phyloP scores from a whole-genome alignment of 2,329 filamentous ascomycete genomes.

The Apiospora saccharicola region DNA sequence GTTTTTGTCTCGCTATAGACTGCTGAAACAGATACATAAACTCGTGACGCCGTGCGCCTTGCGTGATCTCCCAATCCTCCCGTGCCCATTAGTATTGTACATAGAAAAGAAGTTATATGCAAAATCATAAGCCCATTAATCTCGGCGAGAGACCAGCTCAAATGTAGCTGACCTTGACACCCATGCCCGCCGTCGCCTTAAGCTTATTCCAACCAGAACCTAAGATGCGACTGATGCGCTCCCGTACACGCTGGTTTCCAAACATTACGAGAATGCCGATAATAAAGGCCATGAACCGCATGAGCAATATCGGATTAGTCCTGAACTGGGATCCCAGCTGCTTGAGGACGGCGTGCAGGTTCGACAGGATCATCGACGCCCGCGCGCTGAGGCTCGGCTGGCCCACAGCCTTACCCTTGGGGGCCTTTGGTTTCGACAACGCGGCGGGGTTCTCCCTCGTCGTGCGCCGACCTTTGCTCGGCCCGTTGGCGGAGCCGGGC shows the following conservation, averaged over 20 bases:
- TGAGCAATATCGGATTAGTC: conserved; percentile 63
- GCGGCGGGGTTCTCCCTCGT: conserved; percentile 42
- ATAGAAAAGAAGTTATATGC: conserved; percentile 7
- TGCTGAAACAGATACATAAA: conserved; percentile 14
- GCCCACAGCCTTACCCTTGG: conserved; percentile 43
- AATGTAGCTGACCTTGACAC: conserved; percentile 96
- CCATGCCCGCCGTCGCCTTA: conserved; percentile 88
- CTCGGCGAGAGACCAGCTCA: conserved; percentile 50
- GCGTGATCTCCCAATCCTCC: conserved; percentile 3
- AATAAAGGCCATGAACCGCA: conserved; percentile 78
- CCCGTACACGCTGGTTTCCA: conserved; percentile 76
- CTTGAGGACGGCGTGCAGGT: conserved; percentile 59
- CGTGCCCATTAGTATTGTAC: conserved; percentile 13
- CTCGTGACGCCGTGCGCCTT: conserved; percentile 17
- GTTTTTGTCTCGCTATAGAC: conserved; percentile 15
- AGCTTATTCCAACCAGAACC: conserved; percentile 81
- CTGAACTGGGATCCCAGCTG: conserved; percentile 58
- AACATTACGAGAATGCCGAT: conserved; percentile 80
- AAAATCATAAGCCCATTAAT: conserved; percentile 20
- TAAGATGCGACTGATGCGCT: conserved; percentile 74
- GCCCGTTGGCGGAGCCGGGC: conserved; percentile 45
- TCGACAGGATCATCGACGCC: conserved; percentile 61
- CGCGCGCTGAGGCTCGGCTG: conserved; percentile 52
- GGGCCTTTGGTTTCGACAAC: conserved; percentile 29
- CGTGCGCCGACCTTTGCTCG: conserved; percentile 43